phyloP scores from a whole-genome alignment of 192 early-diverging fungal genomes.

The Gonapodya prolifera region DNA sequence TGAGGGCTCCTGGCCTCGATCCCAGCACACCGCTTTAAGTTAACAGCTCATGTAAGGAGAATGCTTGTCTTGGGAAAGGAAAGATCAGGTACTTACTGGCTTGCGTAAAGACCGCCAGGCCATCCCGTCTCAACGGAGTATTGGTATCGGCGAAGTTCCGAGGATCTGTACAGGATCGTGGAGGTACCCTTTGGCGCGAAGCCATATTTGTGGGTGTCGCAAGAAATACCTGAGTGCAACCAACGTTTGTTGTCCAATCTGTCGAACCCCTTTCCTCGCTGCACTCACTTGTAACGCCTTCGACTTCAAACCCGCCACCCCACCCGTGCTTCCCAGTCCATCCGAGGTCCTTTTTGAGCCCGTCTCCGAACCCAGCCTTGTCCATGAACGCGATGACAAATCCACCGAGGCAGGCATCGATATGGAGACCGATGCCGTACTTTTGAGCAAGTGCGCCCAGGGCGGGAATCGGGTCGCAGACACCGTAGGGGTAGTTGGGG shows the following conservation, averaged over 20 bases:
- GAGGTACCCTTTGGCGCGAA: conserved; percentile 73
- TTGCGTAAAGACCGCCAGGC: conserved; percentile 90
- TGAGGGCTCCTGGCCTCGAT: conserved; percentile 63
- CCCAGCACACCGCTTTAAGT: neutral
- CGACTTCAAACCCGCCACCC: no score
- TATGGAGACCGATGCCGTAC: conserved; percentile 75
- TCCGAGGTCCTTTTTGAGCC: no score
- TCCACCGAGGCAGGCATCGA: conserved; percentile 91
- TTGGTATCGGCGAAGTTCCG: conserved; percentile 71
- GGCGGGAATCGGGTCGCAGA: conserved; percentile 75
- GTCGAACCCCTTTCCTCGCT: no score
- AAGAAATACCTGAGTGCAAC: no score
- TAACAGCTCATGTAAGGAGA: neutral
- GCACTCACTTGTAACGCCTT: no score
- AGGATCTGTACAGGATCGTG: conserved; percentile 78
- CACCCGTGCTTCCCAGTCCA: no score
- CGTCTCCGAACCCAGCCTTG: conserved; percentile 87
- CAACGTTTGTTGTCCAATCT: no score
- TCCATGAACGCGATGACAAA: conserved; percentile 90
- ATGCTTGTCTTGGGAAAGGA: neutral
- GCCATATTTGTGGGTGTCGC: conserved; percentile 79
- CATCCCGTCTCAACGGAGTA: conserved; percentile 84
- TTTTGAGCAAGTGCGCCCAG: conserved; percentile 66
- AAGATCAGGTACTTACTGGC: neutral
- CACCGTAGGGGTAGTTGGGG: conserved; percentile 87